Percentiles rank a stretch among this genome's conserved stretches.
phyloP scores from a whole-genome alignment of 257 asterid genomes.

The Scutellaria galericulata region DNA sequence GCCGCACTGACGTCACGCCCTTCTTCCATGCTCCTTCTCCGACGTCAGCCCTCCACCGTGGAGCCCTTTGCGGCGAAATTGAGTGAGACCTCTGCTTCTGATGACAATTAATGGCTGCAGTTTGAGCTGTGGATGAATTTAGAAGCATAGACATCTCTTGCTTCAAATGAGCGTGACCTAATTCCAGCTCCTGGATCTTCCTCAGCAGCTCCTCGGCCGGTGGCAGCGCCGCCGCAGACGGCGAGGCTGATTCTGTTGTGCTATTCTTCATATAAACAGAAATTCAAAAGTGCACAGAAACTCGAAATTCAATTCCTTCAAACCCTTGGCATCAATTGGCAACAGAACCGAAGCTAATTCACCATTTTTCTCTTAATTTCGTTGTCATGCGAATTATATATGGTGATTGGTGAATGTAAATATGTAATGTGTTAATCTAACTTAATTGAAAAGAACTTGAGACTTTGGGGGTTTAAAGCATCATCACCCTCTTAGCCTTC shows the following conservation, averaged over 20 bases:
- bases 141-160: constrained; percentile 74
- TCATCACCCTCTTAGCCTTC: constrained; percentile 18
- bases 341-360: neutral
- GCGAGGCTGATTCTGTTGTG: constrained; percentile 37
- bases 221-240: constrained; percentile 38
- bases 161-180: constrained; percentile 81
- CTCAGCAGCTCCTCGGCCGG: constrained; percentile 83
- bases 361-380: neutral
- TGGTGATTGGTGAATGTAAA: neutral
- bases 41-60: constrained; percentile 43
- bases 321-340: neutral
- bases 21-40: constrained; percentile 58
- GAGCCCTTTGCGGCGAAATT: constrained; percentile 74
- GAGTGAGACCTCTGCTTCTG: constrained; percentile 77
- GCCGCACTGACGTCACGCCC: constrained; percentile 61
- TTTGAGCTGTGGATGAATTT: constrained; percentile 46
- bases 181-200: constrained; percentile 85
- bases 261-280: constrained; percentile 49
- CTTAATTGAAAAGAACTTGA: constrained; percentile 3
- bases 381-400: constrained; percentile 12
- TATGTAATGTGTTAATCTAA: constrained; percentile 23
- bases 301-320: no score
- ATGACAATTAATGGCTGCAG: constrained; percentile 41
- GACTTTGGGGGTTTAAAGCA: constrained; percentile 33
- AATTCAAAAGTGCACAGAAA: neutral